Evolutionary conservation across 768 basidiomycete genomes (phyloP).

Genomic region (Suillus plorans): DNA sequence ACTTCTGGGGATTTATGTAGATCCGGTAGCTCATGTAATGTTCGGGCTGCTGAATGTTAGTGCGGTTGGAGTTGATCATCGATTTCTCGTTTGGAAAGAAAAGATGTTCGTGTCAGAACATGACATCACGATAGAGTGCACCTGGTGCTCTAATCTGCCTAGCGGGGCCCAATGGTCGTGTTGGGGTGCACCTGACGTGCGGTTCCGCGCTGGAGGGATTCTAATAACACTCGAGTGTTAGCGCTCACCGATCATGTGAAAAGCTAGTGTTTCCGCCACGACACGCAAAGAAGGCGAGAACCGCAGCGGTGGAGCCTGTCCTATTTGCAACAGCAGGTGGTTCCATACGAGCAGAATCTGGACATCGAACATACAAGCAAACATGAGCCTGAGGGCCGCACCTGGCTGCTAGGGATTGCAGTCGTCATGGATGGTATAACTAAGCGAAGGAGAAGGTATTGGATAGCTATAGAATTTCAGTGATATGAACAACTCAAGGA

Average conservation of each 20-base stretch:
- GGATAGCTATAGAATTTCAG: not conserved
- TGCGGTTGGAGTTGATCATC: not conserved
- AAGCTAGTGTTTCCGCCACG: not conserved
- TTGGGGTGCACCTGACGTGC: not conserved
- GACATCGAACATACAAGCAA: not conserved
- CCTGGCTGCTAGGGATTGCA: too few relatives aligned
- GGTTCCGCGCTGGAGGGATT: not conserved
- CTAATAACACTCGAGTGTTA: not conserved
- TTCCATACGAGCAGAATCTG: not conserved
- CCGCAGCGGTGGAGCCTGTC: not conserved
- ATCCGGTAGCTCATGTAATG: not conserved
- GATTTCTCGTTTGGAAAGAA: not conserved
- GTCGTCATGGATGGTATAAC: not conserved
- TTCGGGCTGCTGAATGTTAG: not conserved
- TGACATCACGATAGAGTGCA: not conserved
- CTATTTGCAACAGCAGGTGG: not conserved
- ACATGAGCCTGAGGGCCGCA: not conserved
- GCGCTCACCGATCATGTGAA: not conserved
- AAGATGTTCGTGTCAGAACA: not conserved
- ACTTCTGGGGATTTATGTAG: not conserved
- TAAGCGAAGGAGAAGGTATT: not conserved
- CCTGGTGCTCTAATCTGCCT: not conserved
- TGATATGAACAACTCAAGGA: conserved; percentile 1
- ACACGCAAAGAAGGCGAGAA: not conserved
- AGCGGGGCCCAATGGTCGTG: not conserved